Base-by-base conservation (phyloP, 176 grass and related monocot genomes). In the Ensete glaucum region DNA sequence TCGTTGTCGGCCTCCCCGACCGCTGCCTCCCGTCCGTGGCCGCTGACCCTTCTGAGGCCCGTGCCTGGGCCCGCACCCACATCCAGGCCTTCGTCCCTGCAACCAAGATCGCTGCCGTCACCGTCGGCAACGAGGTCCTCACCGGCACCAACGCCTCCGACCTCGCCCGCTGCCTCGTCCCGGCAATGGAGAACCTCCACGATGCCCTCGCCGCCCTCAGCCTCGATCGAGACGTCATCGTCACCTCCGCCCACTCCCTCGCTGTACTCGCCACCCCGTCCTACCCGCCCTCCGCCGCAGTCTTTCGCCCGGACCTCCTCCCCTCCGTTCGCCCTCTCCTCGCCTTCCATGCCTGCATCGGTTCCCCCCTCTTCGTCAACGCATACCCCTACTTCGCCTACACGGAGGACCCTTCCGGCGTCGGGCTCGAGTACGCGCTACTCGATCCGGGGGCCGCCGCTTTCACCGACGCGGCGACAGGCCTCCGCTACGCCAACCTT, bases 351-450 rank as follows among this genome's bases (percentile, higher is more conserved):
- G 22, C 2, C 51, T 11, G 27, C 1, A 59, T 81, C 0, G 69
- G 74, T 23, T 73, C 83, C 11, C 87, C 87, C 27, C 72, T 89
- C 49, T 74, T 85, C n/a, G 64, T 89, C 11, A 86, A 73, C 22
- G 24, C 83, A 2, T 57, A 11, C 0, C 13, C 69, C 53, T 74
- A 64, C 22, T 64, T 64, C 11, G 62, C 62, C 62, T 64, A 64
- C 22, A 9, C 11, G 22, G 22, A 64, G n/a, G 62, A 64, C 17
- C n/a, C 62, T 21, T 64, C 22, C 62, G 62, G 21, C 62, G 62
- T 64, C 62, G 62, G 10, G 8, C 62, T 64, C 22, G 62, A 64
- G 4, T 64, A 25, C 62, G n/a, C 22, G 10, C n/a, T 25, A 9
- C 22, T 64, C 62, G 62, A 64, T 19, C 62, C 80, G 5, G 68